Base-by-base conservation (phyloP, 192 early-diverging fungal genomes). In the Backusella psychrophila region DNA sequence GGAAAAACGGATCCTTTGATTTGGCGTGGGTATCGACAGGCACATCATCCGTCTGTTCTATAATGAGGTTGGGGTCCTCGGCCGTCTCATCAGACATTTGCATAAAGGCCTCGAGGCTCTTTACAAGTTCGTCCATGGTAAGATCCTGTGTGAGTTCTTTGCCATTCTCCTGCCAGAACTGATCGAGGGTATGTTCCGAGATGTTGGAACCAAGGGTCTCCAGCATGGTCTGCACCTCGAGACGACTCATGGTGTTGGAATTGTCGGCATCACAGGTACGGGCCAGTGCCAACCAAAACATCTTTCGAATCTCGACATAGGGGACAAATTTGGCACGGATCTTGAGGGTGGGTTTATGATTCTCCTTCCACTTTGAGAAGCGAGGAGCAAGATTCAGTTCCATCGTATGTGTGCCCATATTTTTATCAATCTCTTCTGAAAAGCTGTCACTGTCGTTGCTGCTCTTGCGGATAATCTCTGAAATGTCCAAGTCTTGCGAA, bases 261-360 rank as follows among this genome's bases (percentile, higher is more conserved):
- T 86, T 88, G 46, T 93, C 91, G 0, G 78, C 80, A 68, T 92
- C 89, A 75, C 92, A 94, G 1, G 82, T 72, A 15, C 86, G 87
- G 39, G 89, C 83, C 15, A 94, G 80, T 8, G 89, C 87, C 1
- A 85, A 59, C 91, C 92, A 95, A 79, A 94, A 95, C 77, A 92
- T 89, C 49, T 84, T 79, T 34, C 93, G 83, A 21, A 94, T 80
- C 21, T 82, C 84, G 29, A 76, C 80, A 76, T 91, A 93, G 0
- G 93, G 89, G 14, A 91, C 84, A 85, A 93, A 95, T 46, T 87
- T 88, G 35, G 87, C 85, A 21, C 82, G 83, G 70, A 94, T 76
- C 17, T 73, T 76, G 23, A 63, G 21, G 1, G 73, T 81, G 4
- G 92, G 75, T n/a, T 78, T 74, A 3, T 63, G 56, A 31, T 80